Percentiles rank a stretch among this genome's conserved stretches.
Evolutionary conservation across 2,329 filamentous ascomycete genomes (phyloP).

Genomic region (Fusarium circinatum): DNA sequence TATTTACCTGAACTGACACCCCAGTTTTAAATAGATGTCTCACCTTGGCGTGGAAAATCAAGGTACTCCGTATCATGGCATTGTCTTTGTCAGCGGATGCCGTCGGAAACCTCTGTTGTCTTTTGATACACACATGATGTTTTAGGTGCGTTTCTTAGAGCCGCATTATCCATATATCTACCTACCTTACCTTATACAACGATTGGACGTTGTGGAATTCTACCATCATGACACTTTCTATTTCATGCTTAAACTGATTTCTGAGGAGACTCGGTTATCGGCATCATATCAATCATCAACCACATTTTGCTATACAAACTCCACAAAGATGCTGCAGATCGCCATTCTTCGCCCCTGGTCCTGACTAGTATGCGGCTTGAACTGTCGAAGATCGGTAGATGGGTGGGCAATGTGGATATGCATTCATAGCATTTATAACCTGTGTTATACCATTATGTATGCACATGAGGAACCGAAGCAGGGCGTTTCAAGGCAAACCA

Average conservation of each 20-base stretch:
- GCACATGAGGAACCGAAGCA: background rate
- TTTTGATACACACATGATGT: background rate
- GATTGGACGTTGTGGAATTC: background rate
- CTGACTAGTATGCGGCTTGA: background rate
- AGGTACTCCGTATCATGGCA: background rate
- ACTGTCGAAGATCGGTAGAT: constrained; percentile 14
- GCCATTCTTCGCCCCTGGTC: constrained; percentile 3
- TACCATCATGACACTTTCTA: background rate
- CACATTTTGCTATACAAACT: background rate
- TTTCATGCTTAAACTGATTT: background rate
- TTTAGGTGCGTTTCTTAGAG: background rate
- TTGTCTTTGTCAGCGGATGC: background rate
- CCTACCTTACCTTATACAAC: background rate
- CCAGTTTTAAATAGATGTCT: constrained; percentile 20
- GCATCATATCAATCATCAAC: background rate
- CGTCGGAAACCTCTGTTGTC: background rate
- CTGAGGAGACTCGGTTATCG: constrained; percentile 10
- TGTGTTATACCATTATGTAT: background rate
- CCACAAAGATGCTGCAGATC: constrained; percentile 15
- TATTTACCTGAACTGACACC: constrained; percentile 4
- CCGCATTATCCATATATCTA: background rate
- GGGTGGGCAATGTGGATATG: background rate
- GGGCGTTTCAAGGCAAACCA: constrained; percentile 5
- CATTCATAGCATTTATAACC: background rate
- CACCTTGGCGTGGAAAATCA: background rate